Base-by-base conservation (phyloP, 2,329 filamentous ascomycete species). In the Microsporum ferrugineum region DNA sequence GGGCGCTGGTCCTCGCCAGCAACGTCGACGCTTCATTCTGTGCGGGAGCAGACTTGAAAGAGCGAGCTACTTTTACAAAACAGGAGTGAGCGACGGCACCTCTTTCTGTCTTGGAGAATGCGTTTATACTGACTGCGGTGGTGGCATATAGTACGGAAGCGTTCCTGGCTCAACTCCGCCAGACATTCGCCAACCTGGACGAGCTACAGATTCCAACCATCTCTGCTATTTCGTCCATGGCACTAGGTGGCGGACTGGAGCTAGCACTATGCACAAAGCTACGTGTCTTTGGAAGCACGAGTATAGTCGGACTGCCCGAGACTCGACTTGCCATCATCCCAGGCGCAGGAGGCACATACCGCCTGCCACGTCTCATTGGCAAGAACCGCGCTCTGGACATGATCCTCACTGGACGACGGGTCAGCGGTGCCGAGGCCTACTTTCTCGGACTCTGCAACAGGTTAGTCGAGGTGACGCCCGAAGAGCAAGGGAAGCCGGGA, bases 281-380 rank as follows among this genome's bases (percentile, higher is more conserved):
- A 75, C 89, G 94, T 66, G 87, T 99, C 59, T 86, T 97, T 66
- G 83, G 86, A 36, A 90, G 88, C 43, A 88, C 86, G 38, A 88
- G 90, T 14, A 78, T 80, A 29, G 84, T 99, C 60, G 91, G 85
- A 0, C 83, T 97, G 3, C 94, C 94, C 0, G 94, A 99, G 73
- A 97, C 94, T 1, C 82, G 91, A 1, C 82, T 99, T 1, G 94
- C 88, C 61, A 99, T 99, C 71, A 88, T 99, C 65, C 94, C 94
- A 2, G 94, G 94, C 62, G 94, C 92, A 1, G 94, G 94, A 49
- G 94, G 92, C 63, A 97, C 92, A 0, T 89, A 90, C 74, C 86
- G 94, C 7, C 84, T 99, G 0, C 90, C 91, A 1, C 82, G 81
- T 6, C 76, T 99, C 23, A 87, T 99, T 65, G 94, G 94, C 3